Evolutionary conservation across 2,329 filamentous ascomycete species (phyloP), one percentile per base, ranked within the genome.

Genomic region (Zymoseptoria crescenta): DNA sequence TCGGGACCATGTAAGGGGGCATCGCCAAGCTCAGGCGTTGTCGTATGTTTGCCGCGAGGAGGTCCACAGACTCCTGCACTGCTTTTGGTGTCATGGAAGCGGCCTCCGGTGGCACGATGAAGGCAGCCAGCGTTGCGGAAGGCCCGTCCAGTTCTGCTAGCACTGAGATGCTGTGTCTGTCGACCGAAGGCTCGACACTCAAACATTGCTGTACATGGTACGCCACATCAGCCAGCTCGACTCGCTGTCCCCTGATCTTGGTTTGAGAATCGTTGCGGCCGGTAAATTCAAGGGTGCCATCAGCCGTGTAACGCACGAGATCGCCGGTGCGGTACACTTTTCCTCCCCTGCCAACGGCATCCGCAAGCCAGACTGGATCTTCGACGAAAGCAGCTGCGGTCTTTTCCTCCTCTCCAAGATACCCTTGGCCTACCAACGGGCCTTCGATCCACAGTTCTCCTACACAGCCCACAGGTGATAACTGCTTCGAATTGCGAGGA

Each of bases 1-100:
- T 83, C 0, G 91, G 91, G 1, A 93, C 73, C 88, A 92, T 92
- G 69, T 94, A 94, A 0, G 72, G 67, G 0, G 89, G 86, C 0
- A 95, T 85, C 65, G 35, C 35, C 2, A 16, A 41, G 35, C 35
- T 41, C 10, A 41, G 35, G 35, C 10, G 35, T 16, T 81, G 35
- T 41, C 16, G 35, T 16, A 16, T 41, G 35, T 41, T 16, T 41
- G 13, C 35, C 16, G 35, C 16, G 5, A 41, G 10, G 10, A 41
- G 35, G 1, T 41, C 13, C 4, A 41, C 13, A 16, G 35, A 41
- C 35, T 41, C 3, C 13, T 41, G 2, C 35, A 41, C 10, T 16
- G 10, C 35, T 16, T 41, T 9, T 16, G 35, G 10, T 41, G 35
- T 41, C 35, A 41, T 41, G 1, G 10, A 41, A 4, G 3, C 10